These are phyloP conservation scores for Yarrowia keelungensis DNA, from an alignment of 805 yeast species.

Conservation along the genomic window DNA sequence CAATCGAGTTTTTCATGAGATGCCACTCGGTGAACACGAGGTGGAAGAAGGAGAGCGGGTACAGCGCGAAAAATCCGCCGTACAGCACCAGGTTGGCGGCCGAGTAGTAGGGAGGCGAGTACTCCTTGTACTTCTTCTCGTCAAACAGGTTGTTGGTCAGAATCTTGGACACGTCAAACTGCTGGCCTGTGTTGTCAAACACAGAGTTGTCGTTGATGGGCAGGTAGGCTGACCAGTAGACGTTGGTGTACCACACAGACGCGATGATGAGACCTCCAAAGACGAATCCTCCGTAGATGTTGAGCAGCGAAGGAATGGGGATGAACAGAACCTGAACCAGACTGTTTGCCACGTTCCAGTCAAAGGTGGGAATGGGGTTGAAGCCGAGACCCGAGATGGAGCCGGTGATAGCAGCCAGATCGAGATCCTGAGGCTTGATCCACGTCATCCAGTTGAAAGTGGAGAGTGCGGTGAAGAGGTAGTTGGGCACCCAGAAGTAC, in stretches of 20 bases:
- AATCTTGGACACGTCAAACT: slow-evolving; percentile 57
- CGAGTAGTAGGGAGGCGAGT: slow-evolving; percentile 70
- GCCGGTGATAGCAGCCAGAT: slow-evolving; percentile 69
- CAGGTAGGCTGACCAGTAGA: slow-evolving; percentile 64
- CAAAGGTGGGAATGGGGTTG: slow-evolving; percentile 55
- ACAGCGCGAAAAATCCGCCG: slow-evolving; percentile 61
- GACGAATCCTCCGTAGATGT: slow-evolving; percentile 39
- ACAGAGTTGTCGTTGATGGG: slow-evolving; percentile 63
- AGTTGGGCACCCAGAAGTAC: slow-evolving; percentile 75
- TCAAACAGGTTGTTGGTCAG: slow-evolving; percentile 52
- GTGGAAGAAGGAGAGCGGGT: slow-evolving; percentile 53
- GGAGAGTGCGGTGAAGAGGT: slow-evolving; percentile 65
- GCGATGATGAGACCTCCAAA: slow-evolving; percentile 51
- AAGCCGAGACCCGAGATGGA: slow-evolving; percentile 51
- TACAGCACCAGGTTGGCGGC: slow-evolving; percentile 57
- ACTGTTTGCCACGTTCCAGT: slow-evolving; percentile 50
- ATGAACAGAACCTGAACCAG: slow-evolving; percentile 40
- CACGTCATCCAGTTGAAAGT: slow-evolving; percentile 69
- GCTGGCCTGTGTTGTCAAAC: slow-evolving; percentile 59
- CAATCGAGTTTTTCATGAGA: slow-evolving; percentile 42
- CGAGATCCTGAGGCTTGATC: slow-evolving; percentile 61
- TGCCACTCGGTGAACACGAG: slow-evolving; percentile 33
- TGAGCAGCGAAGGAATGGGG: slow-evolving; percentile 40
- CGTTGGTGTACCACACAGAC: slow-evolving; percentile 59
- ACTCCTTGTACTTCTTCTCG: slow-evolving; percentile 56